Base-by-base conservation (phyloP, 2,329 filamentous ascomycete genomes). In the Fusarium pseudocircinatum region DNA sequence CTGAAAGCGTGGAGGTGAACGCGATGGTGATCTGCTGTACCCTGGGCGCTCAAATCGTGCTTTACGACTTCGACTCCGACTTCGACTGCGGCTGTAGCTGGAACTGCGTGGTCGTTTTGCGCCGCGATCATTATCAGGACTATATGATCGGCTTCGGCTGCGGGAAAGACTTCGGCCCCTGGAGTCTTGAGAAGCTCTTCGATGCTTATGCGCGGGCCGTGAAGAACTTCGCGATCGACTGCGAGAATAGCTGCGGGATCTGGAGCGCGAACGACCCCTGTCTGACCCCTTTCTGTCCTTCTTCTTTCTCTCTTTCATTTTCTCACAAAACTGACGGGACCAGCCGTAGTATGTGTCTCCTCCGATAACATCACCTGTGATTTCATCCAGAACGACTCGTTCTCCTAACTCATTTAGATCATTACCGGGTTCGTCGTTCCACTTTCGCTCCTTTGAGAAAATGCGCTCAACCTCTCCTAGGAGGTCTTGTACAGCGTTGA, bases 301-400 rank as follows among this genome's bases (percentile, higher is more conserved):
- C 49, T 79, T 83, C 34, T 79, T 82, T 42, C 88, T 85, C 57
- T 85, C 83, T 82, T 92, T 94, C 92, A 96, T 96, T 78, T 92
- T 93, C 74, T 94, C 87, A 79, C 94, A 97, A 75, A 97, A 96
- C 2, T 85, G 85, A 43, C 89, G 88, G 10, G 94, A 96, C 95
- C 95, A 97, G 69, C 94, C 95, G 79, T 97, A 97, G 80, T 97
- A 97, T 2, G 93, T 94, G 71, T 94, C 91, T 3, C 91, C 91
- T 12, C 87, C 86, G 12, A 91, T 79, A 4, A 91, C 83, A 6
- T 92, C 89, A 1, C 91, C 91, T 0, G 89, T 92, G n/a, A 89
- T 83, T 73, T 92, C 89, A 75, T 94, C 90, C 6, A 89, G 80
- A 24, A 91, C 83, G 59, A 94, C 84, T 22, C 87, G 83, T 79